These are phyloP conservation scores for Colletotrichum eremochloae DNA, from an alignment of 2,329 filamentous ascomycete species.

Conservation along the genomic window DNA sequence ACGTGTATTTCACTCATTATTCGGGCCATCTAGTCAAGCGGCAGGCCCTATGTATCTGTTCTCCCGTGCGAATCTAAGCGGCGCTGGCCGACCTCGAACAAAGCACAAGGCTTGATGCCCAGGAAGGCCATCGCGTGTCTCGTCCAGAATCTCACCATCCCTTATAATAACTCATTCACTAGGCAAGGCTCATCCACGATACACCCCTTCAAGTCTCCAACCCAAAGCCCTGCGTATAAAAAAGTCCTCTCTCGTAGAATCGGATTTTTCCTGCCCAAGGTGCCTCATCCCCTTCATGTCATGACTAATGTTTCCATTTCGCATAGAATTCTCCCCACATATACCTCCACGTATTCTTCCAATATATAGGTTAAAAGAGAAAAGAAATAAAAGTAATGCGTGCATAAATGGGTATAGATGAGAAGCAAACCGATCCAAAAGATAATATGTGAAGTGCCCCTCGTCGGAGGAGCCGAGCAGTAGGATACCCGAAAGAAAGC, in stretches of 20 bases:
- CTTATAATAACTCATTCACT: neutral
- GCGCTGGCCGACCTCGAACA: neutral
- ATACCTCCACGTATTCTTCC: conserved; percentile 5
- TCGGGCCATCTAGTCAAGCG: conserved; percentile 6
- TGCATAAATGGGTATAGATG: conserved; percentile 44
- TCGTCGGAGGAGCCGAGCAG: conserved; percentile 18
- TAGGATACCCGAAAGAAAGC: conserved; percentile 31
- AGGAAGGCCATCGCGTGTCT: conserved; percentile 12
- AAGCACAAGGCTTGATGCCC: neutral
- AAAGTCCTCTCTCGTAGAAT: conserved; percentile 14
- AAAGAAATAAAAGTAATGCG: conserved; percentile 39
- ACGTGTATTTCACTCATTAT: conserved; percentile 18
- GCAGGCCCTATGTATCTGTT: neutral
- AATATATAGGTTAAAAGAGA: conserved; percentile 16
- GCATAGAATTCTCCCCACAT: conserved; percentile 30
- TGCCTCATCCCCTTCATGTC: conserved; percentile 26
- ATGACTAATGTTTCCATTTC: conserved; percentile 36
- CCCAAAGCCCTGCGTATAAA: conserved; percentile 13
- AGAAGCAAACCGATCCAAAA: conserved; percentile 41
- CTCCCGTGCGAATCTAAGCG: neutral
- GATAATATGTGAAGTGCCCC: conserved; percentile 20
- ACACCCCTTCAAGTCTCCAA: neutral
- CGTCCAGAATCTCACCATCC: conserved; percentile 4
- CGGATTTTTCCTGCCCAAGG: conserved; percentile 32
- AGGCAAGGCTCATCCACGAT: neutral